Evolutionary conservation across 805 yeast species (phyloP), one percentile per base, ranked within the genome.

Genomic region (Wickerhamiella dianesei): DNA sequence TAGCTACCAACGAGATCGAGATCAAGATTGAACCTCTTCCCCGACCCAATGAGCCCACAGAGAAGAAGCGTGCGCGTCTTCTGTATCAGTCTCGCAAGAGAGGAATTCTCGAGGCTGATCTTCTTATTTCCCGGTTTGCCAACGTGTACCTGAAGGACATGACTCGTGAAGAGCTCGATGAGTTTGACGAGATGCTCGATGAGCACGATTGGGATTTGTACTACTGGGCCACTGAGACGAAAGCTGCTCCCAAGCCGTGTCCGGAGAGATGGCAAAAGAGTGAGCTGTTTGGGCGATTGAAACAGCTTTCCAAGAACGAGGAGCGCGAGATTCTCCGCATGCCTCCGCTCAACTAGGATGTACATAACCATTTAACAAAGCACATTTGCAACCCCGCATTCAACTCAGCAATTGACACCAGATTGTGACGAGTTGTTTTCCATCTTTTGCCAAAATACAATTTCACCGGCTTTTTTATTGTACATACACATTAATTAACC

Each of bases 161-260:
- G 70, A 69, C 73, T 12, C 64, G 67, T 50, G 80, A 71, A 46
- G 82, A 86, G 64, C 68, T 92, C 46, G 81, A 77, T 42, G 97
- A 92, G 63, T 92, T 85, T 63, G 96, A 89, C 59, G 41, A 53
- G 47, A 50, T 92, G 48, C 71, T 92, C 60, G 94, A 92, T 63
- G 94, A 89, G 64, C 76, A 89, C n/a, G 98, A 92, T 64, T 92
- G 98, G 98, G 98, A 92, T 64, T 88, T 92, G 50, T 92, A 85
- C 64, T 92, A 92, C 68, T 89, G 98, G 98, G 95, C 94, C 21
- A 86, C 96, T 2, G 76, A 75, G 54, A 85, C 88, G 62, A 56
- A 59, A 21, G 83, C 67, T 57, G 78, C 76, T 35, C 77, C 83
- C 17, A 83, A 88, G 42, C 94, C 95, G 13, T 70, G 89, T 53